These are phyloP conservation scores for Colletotrichum endophyticum DNA, from an alignment of 2,329 filamentous ascomycete genomes.

Conservation along the genomic window DNA sequence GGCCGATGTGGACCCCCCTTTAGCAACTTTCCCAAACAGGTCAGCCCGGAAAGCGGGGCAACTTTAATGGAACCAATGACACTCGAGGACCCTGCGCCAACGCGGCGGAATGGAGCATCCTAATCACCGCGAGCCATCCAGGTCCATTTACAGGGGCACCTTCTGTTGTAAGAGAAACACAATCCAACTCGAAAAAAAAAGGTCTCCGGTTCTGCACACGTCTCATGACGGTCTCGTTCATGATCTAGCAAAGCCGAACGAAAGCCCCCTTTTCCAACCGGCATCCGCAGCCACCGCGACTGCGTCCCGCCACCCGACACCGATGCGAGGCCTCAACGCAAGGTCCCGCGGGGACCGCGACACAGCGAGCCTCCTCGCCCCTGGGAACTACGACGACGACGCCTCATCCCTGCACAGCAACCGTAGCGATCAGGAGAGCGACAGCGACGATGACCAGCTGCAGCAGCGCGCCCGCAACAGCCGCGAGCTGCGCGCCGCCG, in stretches of 20 bases:
- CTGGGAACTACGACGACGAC: constrained; percentile 71
- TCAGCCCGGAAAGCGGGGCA: background rate
- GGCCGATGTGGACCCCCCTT: background rate
- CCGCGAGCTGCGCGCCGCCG: constrained; percentile 71
- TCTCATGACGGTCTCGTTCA: background rate
- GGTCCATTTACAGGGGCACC: background rate
- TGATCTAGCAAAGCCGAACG: background rate
- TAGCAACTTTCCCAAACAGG: background rate
- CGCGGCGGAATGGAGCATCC: background rate
- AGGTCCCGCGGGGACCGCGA: constrained; percentile 26
- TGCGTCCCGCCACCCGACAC: background rate
- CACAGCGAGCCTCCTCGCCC: constrained; percentile 62
- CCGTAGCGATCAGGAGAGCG: constrained; percentile 74
- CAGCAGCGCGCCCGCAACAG: constrained; percentile 70
- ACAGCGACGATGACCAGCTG: constrained; percentile 77
- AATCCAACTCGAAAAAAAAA: background rate
- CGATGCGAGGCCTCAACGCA: constrained; percentile 12
- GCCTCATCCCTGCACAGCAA: constrained; percentile 69
- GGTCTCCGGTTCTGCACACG: background rate
- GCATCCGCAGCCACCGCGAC: background rate
- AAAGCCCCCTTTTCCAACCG: background rate
- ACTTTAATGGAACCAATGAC: background rate
- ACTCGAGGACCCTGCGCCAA: background rate
- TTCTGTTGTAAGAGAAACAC: background rate
- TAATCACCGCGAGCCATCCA: constrained; percentile 3